phyloP scores from a whole-genome alignment of 2,329 filamentous ascomycete species.

The Cladosporium oxysporum region DNA sequence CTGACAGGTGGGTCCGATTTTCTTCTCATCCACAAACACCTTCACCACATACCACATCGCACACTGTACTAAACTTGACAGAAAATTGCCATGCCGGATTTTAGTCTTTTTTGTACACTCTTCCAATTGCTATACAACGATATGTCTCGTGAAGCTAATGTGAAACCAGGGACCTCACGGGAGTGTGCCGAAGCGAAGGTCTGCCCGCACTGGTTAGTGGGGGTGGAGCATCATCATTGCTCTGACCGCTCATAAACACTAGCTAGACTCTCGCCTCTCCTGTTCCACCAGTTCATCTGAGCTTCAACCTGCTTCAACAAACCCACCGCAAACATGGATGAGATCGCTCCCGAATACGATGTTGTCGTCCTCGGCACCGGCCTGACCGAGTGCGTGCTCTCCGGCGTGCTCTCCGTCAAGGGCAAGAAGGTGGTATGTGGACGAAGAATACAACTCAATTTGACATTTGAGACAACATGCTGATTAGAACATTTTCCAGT shows the following conservation, averaged over 20 bases:
- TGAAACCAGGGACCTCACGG: slow-evolving; percentile 1
- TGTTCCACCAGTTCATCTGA: slow-evolving; percentile 12
- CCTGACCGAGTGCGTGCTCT: slow-evolving; percentile 97
- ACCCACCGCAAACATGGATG: slow-evolving; percentile 74
- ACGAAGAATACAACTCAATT: neutral
- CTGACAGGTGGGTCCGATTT: too few species aligned
- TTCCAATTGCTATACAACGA: neutral
- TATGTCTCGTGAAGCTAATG: neutral
- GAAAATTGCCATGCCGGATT: too few species aligned
- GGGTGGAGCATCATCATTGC: neutral
- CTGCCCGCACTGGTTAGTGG: slow-evolving; percentile 1
- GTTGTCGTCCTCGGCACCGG: slow-evolving; percentile 97
- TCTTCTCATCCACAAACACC: neutral
- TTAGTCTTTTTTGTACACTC: neutral
- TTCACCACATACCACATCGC: neutral
- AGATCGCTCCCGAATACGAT: slow-evolving; percentile 98
- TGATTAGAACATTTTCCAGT: slow-evolving; percentile 29
- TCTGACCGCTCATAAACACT: neutral
- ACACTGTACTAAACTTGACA: neutral
- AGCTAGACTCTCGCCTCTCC: slow-evolving; percentile 2
- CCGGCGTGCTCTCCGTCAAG: slow-evolving; percentile 96
- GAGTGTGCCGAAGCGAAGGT: neutral
- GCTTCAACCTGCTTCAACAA: neutral
- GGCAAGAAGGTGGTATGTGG: slow-evolving; percentile 78
- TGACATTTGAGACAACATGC: neutral